phyloP scores from a whole-genome alignment of 495 filamentous ascomycete species.

The Aspergillus avenaceus region DNA sequence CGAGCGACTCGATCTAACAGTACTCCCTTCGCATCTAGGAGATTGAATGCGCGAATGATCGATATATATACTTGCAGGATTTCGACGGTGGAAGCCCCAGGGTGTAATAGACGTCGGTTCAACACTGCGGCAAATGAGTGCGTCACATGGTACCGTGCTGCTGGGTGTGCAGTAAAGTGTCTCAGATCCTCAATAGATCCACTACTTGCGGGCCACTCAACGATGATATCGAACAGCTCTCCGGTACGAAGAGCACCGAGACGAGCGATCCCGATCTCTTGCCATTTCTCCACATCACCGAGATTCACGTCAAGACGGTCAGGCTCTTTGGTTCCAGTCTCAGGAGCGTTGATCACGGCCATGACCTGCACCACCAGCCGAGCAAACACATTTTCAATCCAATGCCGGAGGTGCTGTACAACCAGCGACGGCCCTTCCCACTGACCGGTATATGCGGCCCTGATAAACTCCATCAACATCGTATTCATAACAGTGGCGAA shows the following conservation, averaged over 20 bases:
- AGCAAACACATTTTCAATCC: slow-evolving; percentile 69
- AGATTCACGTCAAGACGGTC: slow-evolving; percentile 43
- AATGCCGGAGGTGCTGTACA: slow-evolving; percentile 55
- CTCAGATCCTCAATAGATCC: slow-evolving; percentile 83
- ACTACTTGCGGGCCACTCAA: slow-evolving; percentile 73
- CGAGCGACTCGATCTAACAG: slow-evolving; percentile 81
- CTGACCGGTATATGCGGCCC: slow-evolving; percentile 52
- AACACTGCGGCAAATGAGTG: slow-evolving; percentile 65
- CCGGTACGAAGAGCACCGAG: slow-evolving; percentile 75
- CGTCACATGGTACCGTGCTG: slow-evolving; percentile 60
- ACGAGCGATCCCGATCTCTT: slow-evolving; percentile 70
- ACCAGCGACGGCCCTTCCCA: slow-evolving; percentile 57
- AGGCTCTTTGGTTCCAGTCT: slow-evolving; percentile 14
- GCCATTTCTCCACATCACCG: slow-evolving; percentile 70
- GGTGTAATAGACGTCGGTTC: slow-evolving; percentile 72
- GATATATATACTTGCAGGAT: slow-evolving; percentile 89
- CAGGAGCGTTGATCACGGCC: slow-evolving; percentile 37
- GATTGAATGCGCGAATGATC: slow-evolving; percentile 82
- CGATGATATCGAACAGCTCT: slow-evolving; percentile 84
- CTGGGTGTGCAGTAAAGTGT: slow-evolving; percentile 52
- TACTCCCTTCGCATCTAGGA: slow-evolving; percentile 89
- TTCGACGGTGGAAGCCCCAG: slow-evolving; percentile 82
- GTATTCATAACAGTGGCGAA: slow-evolving; percentile 72
- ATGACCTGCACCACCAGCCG: slow-evolving; percentile 63
- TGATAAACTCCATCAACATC: slow-evolving; percentile 64